Percentiles rank a stretch among this genome's conserved stretches.
These are phyloP conservation scores for Tolypocladium tropicale DNA, from an alignment of 2,329 filamentous ascomycete species.

Conservation along the genomic window DNA sequence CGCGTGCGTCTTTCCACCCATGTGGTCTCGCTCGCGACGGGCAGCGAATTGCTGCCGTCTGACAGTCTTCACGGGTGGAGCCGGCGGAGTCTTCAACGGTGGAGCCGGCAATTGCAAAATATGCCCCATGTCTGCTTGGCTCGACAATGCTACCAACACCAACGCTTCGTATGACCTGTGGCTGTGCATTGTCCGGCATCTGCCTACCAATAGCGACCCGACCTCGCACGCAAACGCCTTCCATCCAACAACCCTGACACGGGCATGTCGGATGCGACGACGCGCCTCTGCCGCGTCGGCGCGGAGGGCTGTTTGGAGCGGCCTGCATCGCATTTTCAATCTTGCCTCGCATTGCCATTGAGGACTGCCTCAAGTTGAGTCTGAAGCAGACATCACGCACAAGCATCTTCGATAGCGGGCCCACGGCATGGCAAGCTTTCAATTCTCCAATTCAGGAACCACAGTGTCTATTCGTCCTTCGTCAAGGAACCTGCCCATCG, in stretches of 20 bases:
- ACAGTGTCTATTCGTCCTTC: conserved; percentile 17
- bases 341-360: neutral
- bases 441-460: neutral
- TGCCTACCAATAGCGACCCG: neutral
- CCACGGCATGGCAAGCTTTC: no score
- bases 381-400: neutral
- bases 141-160: neutral
- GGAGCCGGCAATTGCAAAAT: neutral
- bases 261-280: no score
- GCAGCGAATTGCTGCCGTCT: neutral
- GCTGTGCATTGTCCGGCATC: neutral
- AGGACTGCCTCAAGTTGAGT: neutral
- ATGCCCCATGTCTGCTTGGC: neutral
- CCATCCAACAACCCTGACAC: no score
- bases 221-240: no score
- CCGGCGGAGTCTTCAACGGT: no score
- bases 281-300: neutral
- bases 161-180: neutral
- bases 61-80: no score
- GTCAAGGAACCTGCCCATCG: conserved; percentile 18
- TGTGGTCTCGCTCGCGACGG: no score
- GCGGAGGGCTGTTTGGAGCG: neutral
- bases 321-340: neutral
- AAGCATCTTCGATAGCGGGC: no score
- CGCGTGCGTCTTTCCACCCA: neutral